phyloP scores from a whole-genome alignment of 176 grass and related monocot species.

The Juncus inflexus region DNA sequence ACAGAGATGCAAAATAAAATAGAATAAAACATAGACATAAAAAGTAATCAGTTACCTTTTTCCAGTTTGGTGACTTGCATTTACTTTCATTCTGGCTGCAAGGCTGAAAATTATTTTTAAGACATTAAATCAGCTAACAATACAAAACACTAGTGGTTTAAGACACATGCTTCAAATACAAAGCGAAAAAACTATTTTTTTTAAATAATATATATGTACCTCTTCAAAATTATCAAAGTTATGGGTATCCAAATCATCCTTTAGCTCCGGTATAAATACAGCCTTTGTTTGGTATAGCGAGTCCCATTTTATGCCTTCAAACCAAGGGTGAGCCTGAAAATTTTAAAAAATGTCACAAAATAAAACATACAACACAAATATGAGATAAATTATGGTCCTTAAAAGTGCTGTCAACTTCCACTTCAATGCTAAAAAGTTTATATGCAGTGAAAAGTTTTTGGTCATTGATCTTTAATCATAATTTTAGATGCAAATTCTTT shows the following conservation, averaged over 20 bases:
- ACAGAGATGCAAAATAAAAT: no score
- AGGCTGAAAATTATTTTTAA: conserved; percentile 4
- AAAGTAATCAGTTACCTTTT: conserved; percentile 5
- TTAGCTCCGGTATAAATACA: conserved; percentile 39
- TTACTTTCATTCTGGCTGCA: conserved; percentile 13
- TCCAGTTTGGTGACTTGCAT: conserved; percentile 23
- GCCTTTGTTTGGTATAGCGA: conserved; percentile 34
- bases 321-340: conserved; percentile 50
- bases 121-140: neutral
- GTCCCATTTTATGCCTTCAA: conserved; percentile 36
- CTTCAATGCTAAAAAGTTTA: neutral
- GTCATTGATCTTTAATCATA: neutral
- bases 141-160: conserved; percentile 2
- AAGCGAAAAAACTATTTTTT: conserved; percentile 13
- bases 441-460: neutral
- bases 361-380: conserved; percentile 12
- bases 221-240: conserved; percentile 48
- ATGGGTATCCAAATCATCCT: conserved; percentile 36
- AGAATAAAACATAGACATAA: neutral
- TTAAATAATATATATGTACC: conserved; percentile 8
- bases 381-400: conserved; percentile 1
- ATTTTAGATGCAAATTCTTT: neutral
- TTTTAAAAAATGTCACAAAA: conserved; percentile 5
- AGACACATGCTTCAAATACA: conserved; percentile 18
- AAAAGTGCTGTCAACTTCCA: conserved; percentile 3